Conservation (phyloP, 1,284 basidiomycete species). For the Pulveroboletus sp. region DNA sequence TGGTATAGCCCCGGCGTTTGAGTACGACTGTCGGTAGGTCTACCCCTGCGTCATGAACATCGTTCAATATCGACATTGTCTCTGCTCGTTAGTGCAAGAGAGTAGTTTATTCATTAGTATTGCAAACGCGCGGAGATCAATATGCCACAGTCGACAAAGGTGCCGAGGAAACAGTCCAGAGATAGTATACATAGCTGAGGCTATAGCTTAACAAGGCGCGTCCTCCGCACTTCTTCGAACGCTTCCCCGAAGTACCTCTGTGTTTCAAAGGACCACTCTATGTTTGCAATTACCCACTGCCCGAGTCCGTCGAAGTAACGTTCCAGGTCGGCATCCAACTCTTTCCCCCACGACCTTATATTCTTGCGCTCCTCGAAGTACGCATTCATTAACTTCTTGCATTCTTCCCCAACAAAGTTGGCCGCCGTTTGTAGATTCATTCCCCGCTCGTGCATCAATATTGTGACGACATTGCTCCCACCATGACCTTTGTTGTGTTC, state of each 20-base stretch:
- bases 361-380: conserved; percentile 48
- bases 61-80: conserved; percentile 8
- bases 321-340: conserved; percentile 49
- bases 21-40: conserved; percentile 19
- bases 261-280: conserved; percentile 61
- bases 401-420: conserved; percentile 57
- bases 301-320: conserved; percentile 50
- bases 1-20: conserved; percentile 3
- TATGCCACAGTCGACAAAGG: not conserved
- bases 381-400: conserved; percentile 49
- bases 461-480: conserved; percentile 67
- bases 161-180: conserved; percentile 1
- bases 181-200: not conserved
- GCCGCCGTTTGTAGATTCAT: conserved; percentile 59
- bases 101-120: conserved; percentile 23
- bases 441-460: conserved; percentile 58
- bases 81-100: conserved; percentile 4
- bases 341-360: conserved; percentile 51
- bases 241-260: conserved; percentile 53
- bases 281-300: conserved; percentile 52
- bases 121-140: conserved; percentile 1
- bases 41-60: conserved; percentile 11
- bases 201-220: conserved; percentile 26
- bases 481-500: conserved; percentile 69
- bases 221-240: conserved; percentile 22